These are phyloP conservation scores for Naganishia vishniacii DNA, from an alignment of 768 basidiomycete species.

Conservation along the genomic window DNA sequence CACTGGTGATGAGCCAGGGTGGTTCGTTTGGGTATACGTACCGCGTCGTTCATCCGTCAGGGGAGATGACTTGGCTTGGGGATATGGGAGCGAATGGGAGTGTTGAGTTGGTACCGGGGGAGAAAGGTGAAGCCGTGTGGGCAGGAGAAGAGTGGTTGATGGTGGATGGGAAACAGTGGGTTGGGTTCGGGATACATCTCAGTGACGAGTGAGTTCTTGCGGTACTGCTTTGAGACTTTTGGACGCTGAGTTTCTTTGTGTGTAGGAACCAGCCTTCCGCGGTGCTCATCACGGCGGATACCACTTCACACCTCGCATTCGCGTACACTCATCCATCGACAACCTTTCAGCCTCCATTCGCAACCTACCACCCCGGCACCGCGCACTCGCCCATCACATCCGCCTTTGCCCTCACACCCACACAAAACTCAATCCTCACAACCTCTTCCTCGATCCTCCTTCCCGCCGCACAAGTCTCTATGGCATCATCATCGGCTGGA, in stretches of 20 bases:
- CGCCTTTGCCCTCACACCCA: not conserved
- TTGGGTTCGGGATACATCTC: not conserved
- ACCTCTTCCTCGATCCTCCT: not conserved
- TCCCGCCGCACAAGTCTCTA: not conserved
- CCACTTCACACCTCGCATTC: constrained; percentile 1
- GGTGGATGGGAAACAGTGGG: not conserved
- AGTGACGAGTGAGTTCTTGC: not conserved
- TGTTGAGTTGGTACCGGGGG: not conserved
- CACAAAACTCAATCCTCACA: not conserved
- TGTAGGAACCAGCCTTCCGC: not conserved
- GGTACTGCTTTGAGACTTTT: not conserved
- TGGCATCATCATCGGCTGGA: not conserved
- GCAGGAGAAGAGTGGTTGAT: not conserved
- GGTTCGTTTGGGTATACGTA: constrained; percentile 24
- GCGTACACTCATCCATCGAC: constrained; percentile 2
- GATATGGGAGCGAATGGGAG: constrained; percentile 23
- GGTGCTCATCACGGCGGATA: not conserved
- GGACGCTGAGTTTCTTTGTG: not conserved
- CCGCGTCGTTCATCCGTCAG: constrained; percentile 14
- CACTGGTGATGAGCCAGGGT: not conserved
- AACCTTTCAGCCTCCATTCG: constrained; percentile 10
- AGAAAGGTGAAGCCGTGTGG: not conserved
- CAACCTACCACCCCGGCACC: not conserved
- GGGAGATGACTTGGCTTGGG: constrained; percentile 19
- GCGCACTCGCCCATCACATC: not conserved